Evolutionary conservation across 2,329 filamentous ascomycete genomes (phyloP).

Genomic region (Fusarium sp.): DNA sequence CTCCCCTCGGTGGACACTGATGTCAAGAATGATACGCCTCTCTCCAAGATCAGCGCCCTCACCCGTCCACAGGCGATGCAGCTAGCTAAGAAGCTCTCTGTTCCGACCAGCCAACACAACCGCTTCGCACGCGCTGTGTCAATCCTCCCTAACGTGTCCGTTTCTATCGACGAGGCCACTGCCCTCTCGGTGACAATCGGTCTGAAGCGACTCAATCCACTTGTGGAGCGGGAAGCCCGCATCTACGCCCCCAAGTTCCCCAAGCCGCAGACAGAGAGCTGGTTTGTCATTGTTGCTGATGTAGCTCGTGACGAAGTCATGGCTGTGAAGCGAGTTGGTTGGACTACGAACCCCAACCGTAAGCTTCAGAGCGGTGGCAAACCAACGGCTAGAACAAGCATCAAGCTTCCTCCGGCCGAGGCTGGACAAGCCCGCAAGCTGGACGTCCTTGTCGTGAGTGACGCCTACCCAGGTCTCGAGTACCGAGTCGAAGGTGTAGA

Average conservation of each 20-base stretch:
- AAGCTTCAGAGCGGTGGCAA: slow-evolving; percentile 56
- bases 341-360: slow-evolving; percentile 59
- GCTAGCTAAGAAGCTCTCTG: slow-evolving; percentile 63
- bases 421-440: slow-evolving; percentile 68
- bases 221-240: slow-evolving; percentile 74
- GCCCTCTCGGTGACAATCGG: slow-evolving; percentile 72
- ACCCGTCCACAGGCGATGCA: slow-evolving; percentile 52
- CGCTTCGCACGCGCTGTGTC: slow-evolving; percentile 70
- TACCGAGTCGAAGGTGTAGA: slow-evolving; percentile 62
- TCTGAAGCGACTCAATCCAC: slow-evolving; percentile 75
- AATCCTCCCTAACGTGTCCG: slow-evolving; percentile 75
- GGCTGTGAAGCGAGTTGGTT: slow-evolving; percentile 87
- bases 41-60: slow-evolving; percentile 57
- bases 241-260: slow-evolving; percentile 92
- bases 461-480: slow-evolving; percentile 85
- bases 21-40: slow-evolving; percentile 55
- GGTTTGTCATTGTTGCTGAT: slow-evolving; percentile 84
- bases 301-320: slow-evolving; percentile 78
- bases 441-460: slow-evolving; percentile 83
- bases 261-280: slow-evolving; percentile 94
- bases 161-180: slow-evolving; percentile 72
- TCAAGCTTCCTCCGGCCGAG: slow-evolving; percentile 69
- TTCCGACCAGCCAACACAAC: slow-evolving; percentile 58
- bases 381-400: slow-evolving; percentile 65
- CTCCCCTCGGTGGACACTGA: slow-evolving; percentile 75